These are phyloP conservation scores for Sporothrix schenckii DNA, from an alignment of 2,329 filamentous ascomycete species.

Conservation along the genomic window DNA sequence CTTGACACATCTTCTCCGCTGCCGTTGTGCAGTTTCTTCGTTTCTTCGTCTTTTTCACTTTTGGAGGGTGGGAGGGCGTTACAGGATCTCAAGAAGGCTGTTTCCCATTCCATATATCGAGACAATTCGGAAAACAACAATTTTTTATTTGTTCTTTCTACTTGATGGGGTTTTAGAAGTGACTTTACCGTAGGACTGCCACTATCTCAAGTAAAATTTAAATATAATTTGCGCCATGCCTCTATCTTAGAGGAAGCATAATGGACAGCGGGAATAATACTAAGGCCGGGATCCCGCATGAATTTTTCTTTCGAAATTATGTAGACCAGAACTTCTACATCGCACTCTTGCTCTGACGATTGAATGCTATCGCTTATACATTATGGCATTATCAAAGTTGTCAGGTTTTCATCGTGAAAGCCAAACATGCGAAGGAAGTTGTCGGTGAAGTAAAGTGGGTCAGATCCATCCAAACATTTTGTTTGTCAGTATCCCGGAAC, in stretches of 20 bases:
- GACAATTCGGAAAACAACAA: constrained; percentile 30
- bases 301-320: too few relatives aligned
- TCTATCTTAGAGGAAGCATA: too few relatives aligned
- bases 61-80: constrained; percentile 24
- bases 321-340: too few relatives aligned
- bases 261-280: too few relatives aligned
- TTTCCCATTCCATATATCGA: constrained; percentile 35
- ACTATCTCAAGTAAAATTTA: not conserved
- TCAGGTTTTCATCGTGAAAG: not conserved
- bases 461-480: not conserved
- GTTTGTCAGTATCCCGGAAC: not conserved
- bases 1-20: not conserved
- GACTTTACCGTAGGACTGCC: not conserved
- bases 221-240: too few relatives aligned
- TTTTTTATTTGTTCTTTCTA: not conserved
- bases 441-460: constrained; percentile 11
- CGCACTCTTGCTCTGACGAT: too few relatives aligned
- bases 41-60: not conserved
- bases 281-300: too few relatives aligned
- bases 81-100: constrained; percentile 24
- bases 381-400: not conserved
- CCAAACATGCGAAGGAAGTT: not conserved
- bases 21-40: not conserved
- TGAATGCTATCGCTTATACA: too few relatives aligned
- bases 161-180: not conserved